Evolutionary conservation across 2,329 filamentous ascomycete genomes (phyloP), one percentile per base, ranked within the genome.

Genomic region (Aspergillus alliaceus): DNA sequence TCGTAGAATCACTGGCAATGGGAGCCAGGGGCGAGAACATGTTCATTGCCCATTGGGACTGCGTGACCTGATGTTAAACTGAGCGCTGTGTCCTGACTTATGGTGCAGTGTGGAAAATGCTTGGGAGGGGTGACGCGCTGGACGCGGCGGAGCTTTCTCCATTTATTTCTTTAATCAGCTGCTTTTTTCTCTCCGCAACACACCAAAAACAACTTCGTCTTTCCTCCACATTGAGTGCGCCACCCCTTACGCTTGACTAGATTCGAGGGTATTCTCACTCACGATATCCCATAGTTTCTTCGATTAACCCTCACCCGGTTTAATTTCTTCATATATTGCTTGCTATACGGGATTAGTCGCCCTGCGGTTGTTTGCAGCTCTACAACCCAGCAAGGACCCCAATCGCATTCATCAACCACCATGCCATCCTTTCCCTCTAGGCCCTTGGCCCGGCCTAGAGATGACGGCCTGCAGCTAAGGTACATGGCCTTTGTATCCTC

Each of bases 401-500:
- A 12, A 34, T 32, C 47, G 18, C 31, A 31, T 44, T 29, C 18
- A 24, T 40, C n/a, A 54, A n/a, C 34, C 60, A 63, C 54, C 51
- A 76, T 76, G 74, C 64, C 72, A 46, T 70, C 67, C 25, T 71
- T 74, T 53, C 69, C 68, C 25, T 68, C 72, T 50, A 69, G 70
- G 18, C 75, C 75, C 44, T 64, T 75, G 53, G 72, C 78, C 20
- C 69, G 74, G 27, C 61, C 64, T 24, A 72, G 74, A 56, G 72
- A 75, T 57, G 70, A 74, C 64, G 75, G 74, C 11, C 63, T 77
- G 18, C 77, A 79, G 58, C 60, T 79, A 42, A 79, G 76, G 77
- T 79, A 70, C 12, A 55, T 22, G 25, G 46, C 32, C 8, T 15
- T 42, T 20, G 20, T 11, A 9, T 9, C 8, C n/a, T 15, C 2